Base-by-base conservation (phyloP, 805 yeast species). In the Wickerhamiella australiensis region DNA sequence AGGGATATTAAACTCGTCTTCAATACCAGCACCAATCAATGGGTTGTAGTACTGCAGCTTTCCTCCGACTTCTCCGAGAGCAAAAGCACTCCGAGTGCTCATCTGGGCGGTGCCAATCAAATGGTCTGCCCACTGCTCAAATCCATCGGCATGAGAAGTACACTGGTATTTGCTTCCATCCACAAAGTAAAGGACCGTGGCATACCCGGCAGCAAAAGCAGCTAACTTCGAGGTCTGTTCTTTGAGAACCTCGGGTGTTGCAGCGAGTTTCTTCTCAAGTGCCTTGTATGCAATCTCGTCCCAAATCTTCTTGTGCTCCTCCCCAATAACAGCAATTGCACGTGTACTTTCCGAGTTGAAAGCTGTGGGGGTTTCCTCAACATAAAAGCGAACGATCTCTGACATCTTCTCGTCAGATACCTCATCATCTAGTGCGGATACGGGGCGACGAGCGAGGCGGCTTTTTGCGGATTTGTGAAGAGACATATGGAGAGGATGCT, bases 31-130 rank as follows among this genome's bases (percentile, higher is more conserved):
- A 55, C 65, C 65, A 46, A 75, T 69, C 44, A 64, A 63, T 42
- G 68, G 72, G 60, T 70, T 72, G 68, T 69, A 75, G 62, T 75
- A 78, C 63, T 75, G 79, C 55, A 75, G 65, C 55, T 72, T 74
- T 53, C 68, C 75, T 54, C 78, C 78, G 40, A 74, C 59, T 43
- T 74, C 74, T 50, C 69, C 59, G 27, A 65, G 65, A 47, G 67
- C 65, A 22, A 75, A 61, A 22, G 73, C 73, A 36, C 74, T 62
- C 79, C 79, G 75, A n/a, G 71, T 60, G 54, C 64, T 59, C 53
- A 75, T 72, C 64, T 73, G 76, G 47, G 76, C 77, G 48, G 74
- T 71, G 63, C 63, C 64, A n/a, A 56, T 43, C 38, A 74, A 61
- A 54, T 74, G 72, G 46, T 70, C 65, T 27, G 76, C 76, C 58